A percentile compares a stretch with the other conserved stretches of the same genome.
These are phyloP conservation scores for Senecio squalidus DNA, from an alignment of 140 eudicot species.

Conservation along the genomic window DNA sequence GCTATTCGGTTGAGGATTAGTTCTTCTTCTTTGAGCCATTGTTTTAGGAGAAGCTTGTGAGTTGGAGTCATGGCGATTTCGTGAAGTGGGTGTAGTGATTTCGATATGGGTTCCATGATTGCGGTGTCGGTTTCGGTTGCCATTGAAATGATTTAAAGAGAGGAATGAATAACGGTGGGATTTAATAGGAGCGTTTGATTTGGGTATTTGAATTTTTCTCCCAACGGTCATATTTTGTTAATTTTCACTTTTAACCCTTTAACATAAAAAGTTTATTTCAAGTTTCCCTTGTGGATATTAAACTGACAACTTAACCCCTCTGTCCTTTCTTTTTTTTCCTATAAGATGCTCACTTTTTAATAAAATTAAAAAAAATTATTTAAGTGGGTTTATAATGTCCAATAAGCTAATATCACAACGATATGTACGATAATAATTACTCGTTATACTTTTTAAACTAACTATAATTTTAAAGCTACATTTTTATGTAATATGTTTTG, in stretches of 20 bases:
- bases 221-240: slow-evolving; percentile 46
- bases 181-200: slow-evolving; percentile 23
- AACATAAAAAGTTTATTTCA: not conserved
- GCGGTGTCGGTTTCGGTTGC: slow-evolving; percentile 21
- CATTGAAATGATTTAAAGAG: slow-evolving; percentile 24
- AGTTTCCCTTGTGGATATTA: not conserved
- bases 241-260: slow-evolving; percentile 11
- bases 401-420: too few relatives aligned
- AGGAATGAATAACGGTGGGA: slow-evolving; percentile 15
- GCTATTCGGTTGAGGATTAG: slow-evolving; percentile 66
- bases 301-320: not conserved
- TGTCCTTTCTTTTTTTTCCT: not conserved
- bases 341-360: too few relatives aligned
- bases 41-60: slow-evolving; percentile 85
- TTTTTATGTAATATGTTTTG: too few relatives aligned
- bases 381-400: too few relatives aligned
- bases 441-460: too few relatives aligned
- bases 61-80: slow-evolving; percentile 83
- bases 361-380: too few relatives aligned
- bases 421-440: too few relatives aligned
- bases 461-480: too few relatives aligned
- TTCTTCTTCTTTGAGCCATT: slow-evolving; percentile 93
- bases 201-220: slow-evolving; percentile 33
- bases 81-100: slow-evolving; percentile 73
- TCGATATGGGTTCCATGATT: slow-evolving; percentile 38